Evolutionary conservation across 768 basidiomycete species (phyloP).

Genomic region (Suillus spraguei): DNA sequence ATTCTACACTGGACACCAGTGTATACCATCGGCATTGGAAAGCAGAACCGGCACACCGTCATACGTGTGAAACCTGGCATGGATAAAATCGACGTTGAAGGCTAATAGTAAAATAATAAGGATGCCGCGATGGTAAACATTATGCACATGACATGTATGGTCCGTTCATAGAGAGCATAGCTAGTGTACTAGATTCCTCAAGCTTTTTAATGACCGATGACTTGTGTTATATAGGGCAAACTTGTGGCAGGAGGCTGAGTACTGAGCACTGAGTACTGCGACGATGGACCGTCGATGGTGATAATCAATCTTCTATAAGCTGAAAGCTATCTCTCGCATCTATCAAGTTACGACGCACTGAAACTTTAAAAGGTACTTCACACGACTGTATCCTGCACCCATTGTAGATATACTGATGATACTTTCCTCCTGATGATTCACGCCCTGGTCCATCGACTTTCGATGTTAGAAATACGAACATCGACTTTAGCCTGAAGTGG

Average conservation of each 20-base stretch:
- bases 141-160: neutral
- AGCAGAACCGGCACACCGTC: neutral
- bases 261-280: too few species aligned
- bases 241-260: too few species aligned
- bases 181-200: too few species aligned
- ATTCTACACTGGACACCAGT: neutral
- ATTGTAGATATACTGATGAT: neutral
- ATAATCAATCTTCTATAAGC: neutral
- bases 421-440: slow-evolving; percentile 26
- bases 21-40: neutral
- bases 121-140: neutral
- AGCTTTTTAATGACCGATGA: neutral
- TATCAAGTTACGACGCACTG: neutral
- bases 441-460: slow-evolving; percentile 70
- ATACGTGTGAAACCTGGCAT: neutral
- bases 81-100: neutral
- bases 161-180: too few species aligned
- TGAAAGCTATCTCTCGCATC: neutral
- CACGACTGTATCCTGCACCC: neutral
- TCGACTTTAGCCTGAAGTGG: slow-evolving; percentile 54
- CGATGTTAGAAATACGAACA: slow-evolving; percentile 70
- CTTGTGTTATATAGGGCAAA: slow-evolving; percentile 10
- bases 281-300: too few species aligned
- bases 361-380: neutral
- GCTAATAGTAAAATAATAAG: too few species aligned